Percentiles rank a stretch among this genome's conserved stretches.
Evolutionary conservation across 2,329 filamentous ascomycete species (phyloP).

Genomic region (Curvularia spicifera): DNA sequence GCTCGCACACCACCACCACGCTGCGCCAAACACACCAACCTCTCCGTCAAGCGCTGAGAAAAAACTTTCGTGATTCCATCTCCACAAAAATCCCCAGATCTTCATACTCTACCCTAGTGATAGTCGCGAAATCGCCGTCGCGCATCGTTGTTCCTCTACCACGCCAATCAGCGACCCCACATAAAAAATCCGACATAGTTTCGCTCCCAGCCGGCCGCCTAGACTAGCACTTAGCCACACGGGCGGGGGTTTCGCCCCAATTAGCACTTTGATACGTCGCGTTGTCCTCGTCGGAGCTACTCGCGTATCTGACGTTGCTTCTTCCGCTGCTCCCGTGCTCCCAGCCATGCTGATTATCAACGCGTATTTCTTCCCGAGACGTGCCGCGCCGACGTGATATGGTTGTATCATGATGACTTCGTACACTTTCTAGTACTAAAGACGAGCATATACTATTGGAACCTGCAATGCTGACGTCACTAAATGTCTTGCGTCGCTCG

Average conservation of each 20-base stretch:
- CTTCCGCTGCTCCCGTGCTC: slow-evolving; percentile 4
- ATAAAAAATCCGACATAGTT: slow-evolving; percentile 1
- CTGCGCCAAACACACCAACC: background rate
- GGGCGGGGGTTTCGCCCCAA: slow-evolving; percentile 26
- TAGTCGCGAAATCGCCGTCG: background rate
- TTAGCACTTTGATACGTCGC: slow-evolving; percentile 32
- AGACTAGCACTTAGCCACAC: slow-evolving; percentile 19
- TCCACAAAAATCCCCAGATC: background rate
- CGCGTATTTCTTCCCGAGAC: slow-evolving; percentile 1
- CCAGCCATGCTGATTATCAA: slow-evolving; percentile 10
- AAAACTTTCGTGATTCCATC: background rate
- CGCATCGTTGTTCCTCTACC: background rate
- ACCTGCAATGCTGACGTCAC: slow-evolving; percentile 28
- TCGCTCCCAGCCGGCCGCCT: background rate
- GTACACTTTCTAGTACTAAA: background rate
- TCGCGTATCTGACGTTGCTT: slow-evolving; percentile 16
- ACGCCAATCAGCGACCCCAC: background rate
- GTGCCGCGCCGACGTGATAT: slow-evolving; percentile 1
- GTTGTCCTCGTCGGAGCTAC: slow-evolving; percentile 30
- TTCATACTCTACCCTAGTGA: background rate
- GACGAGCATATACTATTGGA: slow-evolving; percentile 18
- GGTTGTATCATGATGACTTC: background rate
- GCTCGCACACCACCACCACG: background rate
- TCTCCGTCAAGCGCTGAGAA: background rate
- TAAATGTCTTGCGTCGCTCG: slow-evolving; percentile 25